phyloP scores from a whole-genome alignment of 2,329 filamentous ascomycete species.

The Verruconis gallopava region DNA sequence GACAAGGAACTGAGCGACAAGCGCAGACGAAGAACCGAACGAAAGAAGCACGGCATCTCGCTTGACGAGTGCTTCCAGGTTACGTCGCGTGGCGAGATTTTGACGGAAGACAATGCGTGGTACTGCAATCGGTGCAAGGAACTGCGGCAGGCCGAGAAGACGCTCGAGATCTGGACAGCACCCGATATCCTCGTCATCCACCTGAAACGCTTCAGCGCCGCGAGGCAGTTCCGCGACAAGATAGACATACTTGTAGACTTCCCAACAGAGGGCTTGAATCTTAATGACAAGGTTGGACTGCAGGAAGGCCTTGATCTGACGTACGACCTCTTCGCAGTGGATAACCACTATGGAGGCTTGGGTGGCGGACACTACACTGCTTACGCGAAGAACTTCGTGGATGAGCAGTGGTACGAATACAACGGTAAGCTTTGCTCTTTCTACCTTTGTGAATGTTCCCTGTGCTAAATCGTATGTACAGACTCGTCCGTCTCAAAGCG shows the following conservation, averaged over 20 bases:
- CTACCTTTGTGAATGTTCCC: neutral
- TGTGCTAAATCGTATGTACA: slow-evolving; percentile 35
- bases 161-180: slow-evolving; percentile 91
- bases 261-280: slow-evolving; percentile 73
- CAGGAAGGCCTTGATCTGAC: slow-evolving; percentile 69
- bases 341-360: slow-evolving; percentile 88
- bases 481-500: slow-evolving; percentile 59
- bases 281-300: slow-evolving; percentile 65
- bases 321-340: slow-evolving; percentile 90
- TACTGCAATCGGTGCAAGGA: slow-evolving; percentile 95
- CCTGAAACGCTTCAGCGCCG: slow-evolving; percentile 86
- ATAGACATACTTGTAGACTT: slow-evolving; percentile 86
- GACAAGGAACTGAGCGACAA: slow-evolving; percentile 50
- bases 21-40: slow-evolving; percentile 48
- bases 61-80: slow-evolving; percentile 88
- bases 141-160: slow-evolving; percentile 83
- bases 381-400: slow-evolving; percentile 82
- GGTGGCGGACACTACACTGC: slow-evolving; percentile 96
- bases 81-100: slow-evolving; percentile 83
- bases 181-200: slow-evolving; percentile 93
- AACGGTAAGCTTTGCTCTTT: slow-evolving; percentile 53
- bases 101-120: slow-evolving; percentile 95
- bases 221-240: slow-evolving; percentile 73
- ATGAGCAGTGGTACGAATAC: slow-evolving; percentile 87
- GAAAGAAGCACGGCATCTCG: slow-evolving; percentile 63